Evolutionary conservation across 2,329 filamentous ascomycete genomes (phyloP).

Genomic region (Zymoseptoria crescenta): DNA sequence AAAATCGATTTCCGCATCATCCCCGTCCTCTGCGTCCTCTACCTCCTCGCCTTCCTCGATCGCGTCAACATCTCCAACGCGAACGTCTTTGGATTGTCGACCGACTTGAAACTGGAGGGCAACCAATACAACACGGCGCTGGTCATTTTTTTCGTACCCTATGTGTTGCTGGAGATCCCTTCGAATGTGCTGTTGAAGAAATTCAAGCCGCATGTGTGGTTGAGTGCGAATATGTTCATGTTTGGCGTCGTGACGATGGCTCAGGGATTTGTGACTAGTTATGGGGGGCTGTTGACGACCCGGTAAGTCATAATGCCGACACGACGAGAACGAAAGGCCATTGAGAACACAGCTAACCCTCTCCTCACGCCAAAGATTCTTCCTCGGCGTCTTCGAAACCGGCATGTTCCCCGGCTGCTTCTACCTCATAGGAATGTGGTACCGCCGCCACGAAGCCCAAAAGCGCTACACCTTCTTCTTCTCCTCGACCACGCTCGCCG

Average conservation of each 20-base stretch:
- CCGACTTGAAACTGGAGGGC: slow-evolving; percentile 38
- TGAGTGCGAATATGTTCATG: slow-evolving; percentile 65
- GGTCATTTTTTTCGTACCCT: slow-evolving; percentile 47
- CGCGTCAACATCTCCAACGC: slow-evolving; percentile 49
- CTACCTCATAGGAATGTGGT: slow-evolving; percentile 62
- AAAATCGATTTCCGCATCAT: slow-evolving; percentile 44
- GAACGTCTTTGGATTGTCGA: slow-evolving; percentile 43
- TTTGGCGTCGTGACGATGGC: slow-evolving; percentile 70
- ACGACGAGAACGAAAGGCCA: too few relatives aligned
- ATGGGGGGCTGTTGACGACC: neutral
- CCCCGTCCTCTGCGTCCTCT: slow-evolving; percentile 44
- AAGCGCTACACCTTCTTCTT: slow-evolving; percentile 94
- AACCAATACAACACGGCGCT: slow-evolving; percentile 42
- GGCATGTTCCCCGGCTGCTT: slow-evolving; percentile 59
- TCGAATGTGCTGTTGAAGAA: slow-evolving; percentile 46
- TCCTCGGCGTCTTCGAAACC: slow-evolving; percentile 57
- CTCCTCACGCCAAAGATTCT: too few relatives aligned
- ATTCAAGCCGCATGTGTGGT: slow-evolving; percentile 46
- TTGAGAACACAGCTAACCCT: too few relatives aligned
- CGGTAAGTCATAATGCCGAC: too few relatives aligned
- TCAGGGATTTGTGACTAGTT: slow-evolving; percentile 37
- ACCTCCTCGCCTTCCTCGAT: slow-evolving; percentile 33
- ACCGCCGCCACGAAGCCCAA: slow-evolving; percentile 77
- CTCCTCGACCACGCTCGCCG: slow-evolving; percentile 67
- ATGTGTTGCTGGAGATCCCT: slow-evolving; percentile 48